Evolutionary conservation across 1,284 basidiomycete species (phyloP), one percentile per base, ranked within the genome.

Genomic region (Sanghuangporus weigelae): DNA sequence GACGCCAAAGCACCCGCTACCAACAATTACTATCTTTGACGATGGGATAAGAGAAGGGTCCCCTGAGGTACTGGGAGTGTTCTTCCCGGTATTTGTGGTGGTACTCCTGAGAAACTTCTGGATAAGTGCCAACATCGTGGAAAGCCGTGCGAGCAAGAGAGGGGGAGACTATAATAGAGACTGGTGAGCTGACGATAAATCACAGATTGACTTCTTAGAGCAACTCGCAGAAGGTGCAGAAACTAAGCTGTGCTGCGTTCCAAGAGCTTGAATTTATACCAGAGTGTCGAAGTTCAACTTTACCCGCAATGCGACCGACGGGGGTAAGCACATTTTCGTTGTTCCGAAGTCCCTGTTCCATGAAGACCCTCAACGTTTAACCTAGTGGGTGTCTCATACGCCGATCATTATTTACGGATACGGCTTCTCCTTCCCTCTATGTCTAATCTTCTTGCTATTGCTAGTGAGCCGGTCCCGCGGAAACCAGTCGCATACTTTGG

Each of bases 1-100:
- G n/a, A 92, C 77, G 2, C 94, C 94, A 71, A 95, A 94, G 66
- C 87, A 87, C 11, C 94, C 93, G 40, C 90, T 88, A n/a, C 93
- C 93, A 53, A 95, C 78, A 67, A 96, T 88, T 51, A 94, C 70
- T 38, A 92, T 77, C 63, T 76, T 77, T 19, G 57, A 64, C 6
- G 58, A 53, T 16, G 54, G 38, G 4, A 31, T 14, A 14, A 63
- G 55, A 10, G 26, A 31, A 8, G 59, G 49, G 19, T 19, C 21
- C 8, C 10, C n/a, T 2, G 35, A 39, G 48, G 48, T 16, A 14
- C 23, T 14, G 38, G 35, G 7, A n/a, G 14, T n/a, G 31, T 2
- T 2, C 16, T 36, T 36, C 16, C 31, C 53, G 8, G 53, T 36
- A 16, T 6, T 12, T 14, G 16, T 10, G 31, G 31, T 0, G 21